Conservation (phyloP, 1,139 yeast species). For the Scheffersomyces lignicola region DNA sequence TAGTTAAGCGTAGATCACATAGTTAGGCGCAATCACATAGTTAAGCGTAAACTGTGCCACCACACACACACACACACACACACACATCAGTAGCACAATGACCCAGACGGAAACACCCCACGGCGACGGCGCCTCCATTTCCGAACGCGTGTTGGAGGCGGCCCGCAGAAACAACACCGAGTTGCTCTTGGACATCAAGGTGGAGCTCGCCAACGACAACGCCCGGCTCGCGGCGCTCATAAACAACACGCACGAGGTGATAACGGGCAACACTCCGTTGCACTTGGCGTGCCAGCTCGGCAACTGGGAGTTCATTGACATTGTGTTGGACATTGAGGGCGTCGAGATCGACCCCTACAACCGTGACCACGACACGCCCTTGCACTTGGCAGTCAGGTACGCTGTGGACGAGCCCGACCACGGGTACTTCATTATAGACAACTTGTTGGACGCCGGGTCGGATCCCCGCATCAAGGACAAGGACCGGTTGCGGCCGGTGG, state of each 20-base stretch:
- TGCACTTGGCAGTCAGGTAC: conserved; percentile 82
- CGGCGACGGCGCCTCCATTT: conserved; percentile 74
- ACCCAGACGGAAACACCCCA: too few species aligned
- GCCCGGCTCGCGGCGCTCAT: conserved; percentile 57
- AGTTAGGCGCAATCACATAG: too few species aligned
- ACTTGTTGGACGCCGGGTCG: conserved; percentile 88
- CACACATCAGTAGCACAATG: too few species aligned
- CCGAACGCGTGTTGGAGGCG: conserved; percentile 83
- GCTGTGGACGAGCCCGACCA: conserved; percentile 80
- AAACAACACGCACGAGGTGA: conserved; percentile 70
- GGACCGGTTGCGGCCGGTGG: conserved; percentile 66
- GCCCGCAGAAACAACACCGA: conserved; percentile 88
- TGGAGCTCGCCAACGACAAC: conserved; percentile 44
- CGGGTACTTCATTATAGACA: conserved; percentile 77
- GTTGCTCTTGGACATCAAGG: conserved; percentile 58
- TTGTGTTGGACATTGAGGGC: conserved; percentile 81
- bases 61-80: too few species aligned
- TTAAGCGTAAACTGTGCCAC: too few species aligned
- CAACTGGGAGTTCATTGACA: conserved; percentile 83
- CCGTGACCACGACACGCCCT: conserved; percentile 82
- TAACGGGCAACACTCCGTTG: conserved; percentile 75
- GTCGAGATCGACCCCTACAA: conserved; percentile 85
- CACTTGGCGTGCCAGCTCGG: conserved; percentile 84
- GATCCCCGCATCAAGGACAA: conserved; percentile 59
- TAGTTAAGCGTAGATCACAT: too few species aligned